Evolutionary conservation across 371 early-diverging fungal genomes (phyloP).

Genomic region (Mucor piriformis): DNA sequence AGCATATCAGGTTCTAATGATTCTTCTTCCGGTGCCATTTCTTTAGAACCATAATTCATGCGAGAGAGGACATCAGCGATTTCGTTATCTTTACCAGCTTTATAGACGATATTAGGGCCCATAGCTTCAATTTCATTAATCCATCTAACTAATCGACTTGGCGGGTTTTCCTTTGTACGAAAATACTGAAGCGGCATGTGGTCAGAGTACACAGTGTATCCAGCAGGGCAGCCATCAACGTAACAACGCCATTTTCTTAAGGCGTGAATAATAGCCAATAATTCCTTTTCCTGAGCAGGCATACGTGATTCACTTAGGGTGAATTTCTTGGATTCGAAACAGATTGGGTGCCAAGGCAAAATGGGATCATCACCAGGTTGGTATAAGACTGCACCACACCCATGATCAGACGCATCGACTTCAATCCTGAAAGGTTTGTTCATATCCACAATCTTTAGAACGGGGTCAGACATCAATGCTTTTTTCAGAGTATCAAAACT

Average conservation of each 20-base stretch:
- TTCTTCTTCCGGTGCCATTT: background rate
- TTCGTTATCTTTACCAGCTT: conserved; percentile 28
- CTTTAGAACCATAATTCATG: background rate
- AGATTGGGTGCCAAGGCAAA: conserved; percentile 21
- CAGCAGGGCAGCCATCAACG: conserved; percentile 23
- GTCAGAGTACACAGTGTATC: conserved; percentile 26
- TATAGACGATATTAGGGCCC: conserved; percentile 33
- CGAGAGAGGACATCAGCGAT: conserved; percentile 2
- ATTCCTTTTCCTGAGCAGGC: conserved; percentile 38
- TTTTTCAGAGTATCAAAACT: conserved; percentile 32
- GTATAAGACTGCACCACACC: conserved; percentile 32
- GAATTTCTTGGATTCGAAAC: conserved; percentile 42
- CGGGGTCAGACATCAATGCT: conserved; percentile 14
- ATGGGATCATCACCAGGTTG: conserved; percentile 31
- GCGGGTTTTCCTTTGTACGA: conserved; percentile 28
- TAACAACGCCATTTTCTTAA: conserved; percentile 36
- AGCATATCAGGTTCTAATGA: conserved; percentile 4
- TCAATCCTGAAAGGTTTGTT: conserved; percentile 27
- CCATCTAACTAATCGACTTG: conserved; percentile 30
- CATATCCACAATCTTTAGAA: conserved; percentile 29
- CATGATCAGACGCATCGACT: conserved; percentile 38
- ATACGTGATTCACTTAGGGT: conserved; percentile 29
- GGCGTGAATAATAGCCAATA: conserved; percentile 36
- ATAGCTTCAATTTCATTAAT: conserved; percentile 32
- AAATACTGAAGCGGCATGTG: conserved; percentile 30